A percentile compares a stretch with the other conserved stretches of the same genome.
phyloP scores from a whole-genome alignment of 148 eudicot genomes.

The Vaccinium corymbosum region DNA sequence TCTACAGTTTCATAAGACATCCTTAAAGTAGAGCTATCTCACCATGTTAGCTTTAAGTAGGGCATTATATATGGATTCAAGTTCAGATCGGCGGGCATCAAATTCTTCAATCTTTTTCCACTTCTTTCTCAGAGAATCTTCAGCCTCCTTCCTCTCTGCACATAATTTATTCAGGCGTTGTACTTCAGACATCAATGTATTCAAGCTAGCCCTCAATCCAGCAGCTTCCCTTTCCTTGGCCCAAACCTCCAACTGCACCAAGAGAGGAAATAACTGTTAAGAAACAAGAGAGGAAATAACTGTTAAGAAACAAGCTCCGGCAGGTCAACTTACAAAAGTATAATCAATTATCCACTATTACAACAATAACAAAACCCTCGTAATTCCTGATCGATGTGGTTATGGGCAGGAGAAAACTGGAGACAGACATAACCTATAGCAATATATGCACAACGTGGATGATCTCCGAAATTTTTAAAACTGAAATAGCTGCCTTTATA shows the following conservation, averaged over 20 bases:
- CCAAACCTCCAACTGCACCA: constrained; percentile 87
- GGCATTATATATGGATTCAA: constrained; percentile 73
- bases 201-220: constrained; percentile 90
- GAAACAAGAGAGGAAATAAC: constrained; percentile 7
- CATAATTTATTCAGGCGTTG: constrained; percentile 78
- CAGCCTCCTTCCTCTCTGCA: constrained; percentile 96
- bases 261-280: constrained; percentile 12
- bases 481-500: neutral
- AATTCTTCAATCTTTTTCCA: constrained; percentile 99
- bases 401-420: neutral
- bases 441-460: neutral
- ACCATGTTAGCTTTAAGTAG: constrained; percentile 90
- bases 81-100: constrained; percentile 95
- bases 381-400: neutral
- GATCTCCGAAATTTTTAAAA: neutral
- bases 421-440: neutral
- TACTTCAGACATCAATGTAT: constrained; percentile 79
- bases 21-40: constrained; percentile 13
- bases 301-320: neutral
- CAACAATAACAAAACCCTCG: neutral
- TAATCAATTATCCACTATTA: neutral
- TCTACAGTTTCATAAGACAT: neutral
- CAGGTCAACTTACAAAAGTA: neutral
- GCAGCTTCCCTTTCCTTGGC: constrained; percentile 94
- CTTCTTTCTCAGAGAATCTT: constrained; percentile 85